phyloP scores from a whole-genome alignment of 179 eudicot species.

The Beta corolliflora region DNA sequence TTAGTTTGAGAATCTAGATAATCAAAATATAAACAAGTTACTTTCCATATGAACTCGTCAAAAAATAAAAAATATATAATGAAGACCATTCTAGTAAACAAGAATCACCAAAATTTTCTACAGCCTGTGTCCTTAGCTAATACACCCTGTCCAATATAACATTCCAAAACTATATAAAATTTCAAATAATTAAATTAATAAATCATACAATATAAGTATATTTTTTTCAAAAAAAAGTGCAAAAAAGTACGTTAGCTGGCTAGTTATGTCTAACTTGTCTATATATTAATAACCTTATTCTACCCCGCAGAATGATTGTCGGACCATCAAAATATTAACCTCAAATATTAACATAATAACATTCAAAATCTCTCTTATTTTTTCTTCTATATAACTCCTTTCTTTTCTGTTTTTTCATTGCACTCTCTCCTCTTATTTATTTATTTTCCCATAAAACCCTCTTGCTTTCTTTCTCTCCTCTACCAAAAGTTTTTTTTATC shows the following conservation, averaged over 20 bases:
- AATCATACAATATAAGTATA: neutral
- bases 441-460: neutral
- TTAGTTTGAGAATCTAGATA: too few species aligned
- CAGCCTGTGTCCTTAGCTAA: conserved; percentile 31
- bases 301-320: conserved; percentile 28
- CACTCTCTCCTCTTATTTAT: neutral
- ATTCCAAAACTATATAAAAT: neutral
- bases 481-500: neutral
- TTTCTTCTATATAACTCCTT: neutral
- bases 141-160: conserved; percentile 33
- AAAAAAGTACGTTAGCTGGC: conserved; percentile 14
- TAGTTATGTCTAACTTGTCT: conserved; percentile 18
- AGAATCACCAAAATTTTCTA: conserved; percentile 8
- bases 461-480: neutral
- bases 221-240: neutral
- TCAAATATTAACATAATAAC: neutral
- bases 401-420: neutral
- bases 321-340: too few species aligned
- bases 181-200: neutral
- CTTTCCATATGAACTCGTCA: too few species aligned
- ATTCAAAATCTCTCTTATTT: neutral
- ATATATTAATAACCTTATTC: conserved; percentile 29
- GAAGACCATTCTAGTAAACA: conserved; percentile 13
- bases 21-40: neutral
- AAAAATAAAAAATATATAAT: neutral